Evolutionary conservation across 257 asterid genomes (phyloP), one percentile per base, ranked within the genome.

Genomic region (Pogostemon cablin): DNA sequence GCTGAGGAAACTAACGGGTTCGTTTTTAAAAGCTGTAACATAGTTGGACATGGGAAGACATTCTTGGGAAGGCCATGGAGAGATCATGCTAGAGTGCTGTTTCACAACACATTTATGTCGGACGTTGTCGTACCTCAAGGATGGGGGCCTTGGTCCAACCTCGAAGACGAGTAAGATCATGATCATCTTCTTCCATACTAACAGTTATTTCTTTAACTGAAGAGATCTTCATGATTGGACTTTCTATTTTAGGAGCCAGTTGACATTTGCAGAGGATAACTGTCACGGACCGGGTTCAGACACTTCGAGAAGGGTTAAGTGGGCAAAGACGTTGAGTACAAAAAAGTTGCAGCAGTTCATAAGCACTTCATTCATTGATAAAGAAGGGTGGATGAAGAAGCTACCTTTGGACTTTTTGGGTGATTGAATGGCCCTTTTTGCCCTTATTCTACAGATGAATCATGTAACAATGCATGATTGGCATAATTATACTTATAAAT

Each of bases 21-120:
- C 42, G 87, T 86, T 17, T 86, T 86, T 70, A 86, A 79, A 10
- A 62, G 71, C 0, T 86, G 91, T 9, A 67, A 65, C n/a, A 76
- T 86, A 55, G n/a, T 20, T 9, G 91, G 91, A 4, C 58, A 65
- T 8, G 87, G 85, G 25, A 70, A 65, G 71, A 47, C 84, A 2
- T 86, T 32, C 68, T 60, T 88, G 42, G 95, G 95, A 12, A 82
- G 95, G 40, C 87, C 98, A 1, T 93, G 98, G 98, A 75, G 96
- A 71, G 56, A 58, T 0, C 79, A 83, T 70, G 93, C 97, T 0
- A 79, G 87, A 40, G 98, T 93, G 49, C 1, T 93, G 3, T 93
- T 88, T 53, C 81, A 76, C 78, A 74, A 75, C 80, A 74, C 93
- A 4, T 39, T 56, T 0, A 83, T 93, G 93, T 72, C 90, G 0